Conservation (phyloP, 1,284 basidiomycete genomes). For the Trichosporon ovoides region DNA sequence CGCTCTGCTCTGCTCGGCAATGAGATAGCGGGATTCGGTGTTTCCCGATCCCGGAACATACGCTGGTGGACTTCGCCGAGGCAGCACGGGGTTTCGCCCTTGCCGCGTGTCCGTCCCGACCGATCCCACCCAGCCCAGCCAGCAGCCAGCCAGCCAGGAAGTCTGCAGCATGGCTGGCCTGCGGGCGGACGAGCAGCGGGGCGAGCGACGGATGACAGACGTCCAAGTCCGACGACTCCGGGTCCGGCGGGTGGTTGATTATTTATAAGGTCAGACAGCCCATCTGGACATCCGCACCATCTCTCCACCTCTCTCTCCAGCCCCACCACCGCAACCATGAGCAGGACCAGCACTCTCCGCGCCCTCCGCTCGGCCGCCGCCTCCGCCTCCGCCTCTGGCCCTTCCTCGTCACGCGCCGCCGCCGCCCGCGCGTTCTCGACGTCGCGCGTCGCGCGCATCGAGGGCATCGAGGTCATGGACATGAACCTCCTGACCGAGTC, state of each 20-base stretch:
- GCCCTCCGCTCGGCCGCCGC: not conserved
- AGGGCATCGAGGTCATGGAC: conserved; percentile 16
- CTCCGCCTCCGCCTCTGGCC: not conserved
- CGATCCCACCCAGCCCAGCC: too few relatives aligned
- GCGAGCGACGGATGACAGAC: too few relatives aligned
- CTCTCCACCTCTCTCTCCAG: too few relatives aligned
- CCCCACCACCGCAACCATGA: not conserved
- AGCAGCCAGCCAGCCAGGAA: too few relatives aligned
- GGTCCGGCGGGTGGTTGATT: too few relatives aligned
- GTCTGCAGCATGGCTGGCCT: too few relatives aligned
- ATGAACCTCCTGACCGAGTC: conserved; percentile 19
- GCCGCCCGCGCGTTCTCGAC: conserved; percentile 9
- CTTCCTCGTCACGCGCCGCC: conserved; percentile 6
- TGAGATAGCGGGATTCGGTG: conserved; percentile 1
- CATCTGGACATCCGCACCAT: too few relatives aligned
- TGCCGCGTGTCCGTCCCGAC: not conserved
- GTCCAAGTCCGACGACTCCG: too few relatives aligned
- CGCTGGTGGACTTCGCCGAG: not conserved
- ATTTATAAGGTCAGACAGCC: too few relatives aligned
- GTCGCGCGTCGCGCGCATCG: conserved; percentile 2
- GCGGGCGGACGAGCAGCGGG: too few relatives aligned
- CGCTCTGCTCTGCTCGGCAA: not conserved
- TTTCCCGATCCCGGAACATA: not conserved
- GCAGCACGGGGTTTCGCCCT: not conserved
- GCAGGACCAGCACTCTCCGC: not conserved